phyloP scores from a whole-genome alignment of 306 rosid genomes.

The Casuarina glauca region DNA sequence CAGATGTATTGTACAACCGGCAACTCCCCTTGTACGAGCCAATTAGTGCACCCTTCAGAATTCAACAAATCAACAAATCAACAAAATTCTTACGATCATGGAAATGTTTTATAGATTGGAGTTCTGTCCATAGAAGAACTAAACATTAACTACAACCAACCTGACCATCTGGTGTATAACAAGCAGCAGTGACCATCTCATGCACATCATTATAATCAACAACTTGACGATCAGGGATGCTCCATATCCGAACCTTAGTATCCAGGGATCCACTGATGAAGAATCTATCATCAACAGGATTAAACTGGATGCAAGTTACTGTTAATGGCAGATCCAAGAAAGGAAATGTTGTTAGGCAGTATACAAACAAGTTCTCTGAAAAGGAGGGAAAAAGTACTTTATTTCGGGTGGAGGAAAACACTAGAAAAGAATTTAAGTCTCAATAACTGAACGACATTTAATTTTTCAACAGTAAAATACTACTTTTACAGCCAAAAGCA shows the following conservation, averaged over 20 bases:
- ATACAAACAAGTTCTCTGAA: constrained; percentile 17
- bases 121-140: background rate
- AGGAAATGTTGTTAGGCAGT: constrained; percentile 45
- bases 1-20: constrained; percentile 75
- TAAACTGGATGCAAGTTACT: constrained; percentile 99
- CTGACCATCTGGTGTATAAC: constrained; percentile 99
- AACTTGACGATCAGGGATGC: constrained; percentile 87
- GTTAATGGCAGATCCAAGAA: constrained; percentile 51
- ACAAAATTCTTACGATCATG: constrained; percentile 32
- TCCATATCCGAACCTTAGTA: constrained; percentile 98
- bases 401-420: constrained; percentile 8
- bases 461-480: background rate
- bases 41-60: constrained; percentile 87
- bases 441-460: background rate
- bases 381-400: constrained; percentile 8
- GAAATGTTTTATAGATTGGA: constrained; percentile 13
- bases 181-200: constrained; percentile 99
- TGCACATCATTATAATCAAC: constrained; percentile 96
- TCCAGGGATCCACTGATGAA: constrained; percentile 99
- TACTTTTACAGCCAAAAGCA: background rate
- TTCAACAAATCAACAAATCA: constrained; percentile 16
- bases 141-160: constrained; percentile 50
- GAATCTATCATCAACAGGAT: constrained; percentile 95
- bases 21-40: constrained; percentile 98
- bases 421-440: constrained; percentile 2